Evolutionary conservation across 306 rosid species (phyloP).

Genomic region (Acacia crassicarpa): DNA sequence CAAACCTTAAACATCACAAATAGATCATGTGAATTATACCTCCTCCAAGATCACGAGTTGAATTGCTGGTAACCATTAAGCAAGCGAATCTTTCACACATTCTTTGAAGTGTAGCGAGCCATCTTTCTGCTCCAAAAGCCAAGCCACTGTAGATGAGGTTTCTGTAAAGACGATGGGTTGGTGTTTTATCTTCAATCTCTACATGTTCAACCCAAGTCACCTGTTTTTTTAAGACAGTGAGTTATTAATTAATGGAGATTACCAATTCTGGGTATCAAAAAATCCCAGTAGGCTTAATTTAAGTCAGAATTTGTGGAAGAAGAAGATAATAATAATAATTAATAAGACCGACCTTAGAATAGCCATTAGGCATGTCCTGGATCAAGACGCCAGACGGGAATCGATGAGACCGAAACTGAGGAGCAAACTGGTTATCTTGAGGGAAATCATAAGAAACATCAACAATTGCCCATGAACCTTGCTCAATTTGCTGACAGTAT

Average conservation of each 20-base stretch:
- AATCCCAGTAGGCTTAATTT: conserved; percentile 3
- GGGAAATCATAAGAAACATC: conserved; percentile 82
- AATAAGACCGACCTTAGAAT: conserved; percentile 58
- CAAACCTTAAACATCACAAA: not conserved
- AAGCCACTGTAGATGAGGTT: conserved; percentile 64
- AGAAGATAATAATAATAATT: no score
- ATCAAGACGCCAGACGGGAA: conserved; percentile 92
- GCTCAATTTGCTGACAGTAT: conserved; percentile 86
- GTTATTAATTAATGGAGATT: not conserved
- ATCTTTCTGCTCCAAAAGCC: conserved; percentile 88
- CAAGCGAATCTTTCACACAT: conserved; percentile 91
- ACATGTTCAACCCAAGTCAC: conserved; percentile 95
- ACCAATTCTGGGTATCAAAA: not conserved
- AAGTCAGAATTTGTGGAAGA: not conserved
- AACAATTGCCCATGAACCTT: conserved; percentile 79
- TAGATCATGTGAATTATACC: conserved; percentile 40
- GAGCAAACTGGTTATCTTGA: conserved; percentile 63
- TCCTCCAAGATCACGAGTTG: conserved; percentile 82
- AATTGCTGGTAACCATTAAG: conserved; percentile 63
- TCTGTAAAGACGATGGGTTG: conserved; percentile 69
- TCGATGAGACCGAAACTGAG: conserved; percentile 61
- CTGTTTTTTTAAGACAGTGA: conserved; percentile 38
- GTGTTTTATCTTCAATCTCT: conserved; percentile 79
- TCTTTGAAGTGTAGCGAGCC: conserved; percentile 78
- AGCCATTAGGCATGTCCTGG: conserved; percentile 96